Conservation (phyloP, 257 asterid genomes). For the Lantana camara region DNA sequence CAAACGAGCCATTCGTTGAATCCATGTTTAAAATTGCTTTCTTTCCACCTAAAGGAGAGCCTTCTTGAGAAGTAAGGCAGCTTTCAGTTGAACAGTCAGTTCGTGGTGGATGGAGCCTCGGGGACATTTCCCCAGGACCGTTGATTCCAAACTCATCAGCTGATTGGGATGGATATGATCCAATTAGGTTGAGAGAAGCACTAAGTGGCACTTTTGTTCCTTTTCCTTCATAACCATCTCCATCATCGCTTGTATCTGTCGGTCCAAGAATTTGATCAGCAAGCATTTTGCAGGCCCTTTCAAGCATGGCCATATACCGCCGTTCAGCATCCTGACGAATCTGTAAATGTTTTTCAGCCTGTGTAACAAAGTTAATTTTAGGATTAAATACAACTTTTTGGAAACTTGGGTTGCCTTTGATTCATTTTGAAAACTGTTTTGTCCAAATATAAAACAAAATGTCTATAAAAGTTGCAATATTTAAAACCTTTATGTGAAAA, state of each 20-base stretch:
- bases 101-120: slow-evolving; percentile 33
- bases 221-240: slow-evolving; percentile 31
- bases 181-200: slow-evolving; percentile 22
- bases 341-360: slow-evolving; percentile 64
- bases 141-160: slow-evolving; percentile 30
- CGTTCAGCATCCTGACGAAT: slow-evolving; percentile 60
- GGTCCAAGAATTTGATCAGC: slow-evolving; percentile 56
- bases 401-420: too few relatives aligned
- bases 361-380: slow-evolving; percentile 24
- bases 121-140: slow-evolving; percentile 33
- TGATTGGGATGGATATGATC: slow-evolving; percentile 35
- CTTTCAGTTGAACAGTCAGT: slow-evolving; percentile 54
- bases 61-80: slow-evolving; percentile 55
- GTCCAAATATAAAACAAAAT: too few relatives aligned
- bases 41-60: slow-evolving; percentile 43
- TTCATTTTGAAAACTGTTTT: neutral
- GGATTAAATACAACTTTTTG: neutral
- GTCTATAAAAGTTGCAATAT: too few relatives aligned
- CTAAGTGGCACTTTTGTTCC: slow-evolving; percentile 23
- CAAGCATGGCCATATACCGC: slow-evolving; percentile 55
- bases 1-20: slow-evolving; percentile 33
- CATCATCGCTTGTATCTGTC: slow-evolving; percentile 26
- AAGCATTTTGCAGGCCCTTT: slow-evolving; percentile 56
- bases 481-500: too few relatives aligned
- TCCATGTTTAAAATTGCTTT: slow-evolving; percentile 37